Percentiles rank a stretch among this genome's conserved stretches.
Evolutionary conservation across 83 land plant species (phyloP).

Genomic region (Picea abies): DNA sequence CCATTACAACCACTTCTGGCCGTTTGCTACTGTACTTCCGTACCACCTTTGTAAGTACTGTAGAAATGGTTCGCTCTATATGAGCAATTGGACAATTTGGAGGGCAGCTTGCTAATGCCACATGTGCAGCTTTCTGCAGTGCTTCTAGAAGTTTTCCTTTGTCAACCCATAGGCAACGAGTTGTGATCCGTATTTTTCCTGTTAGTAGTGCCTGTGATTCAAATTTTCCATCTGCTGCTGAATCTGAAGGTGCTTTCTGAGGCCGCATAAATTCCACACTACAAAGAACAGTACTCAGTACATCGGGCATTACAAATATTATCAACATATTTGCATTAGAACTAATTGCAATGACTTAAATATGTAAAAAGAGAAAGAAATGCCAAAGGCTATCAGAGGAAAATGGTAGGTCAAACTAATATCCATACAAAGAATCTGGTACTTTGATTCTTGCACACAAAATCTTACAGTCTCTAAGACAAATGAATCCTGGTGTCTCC

Average conservation of each 20-base stretch:
- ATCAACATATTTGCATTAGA: not conserved
- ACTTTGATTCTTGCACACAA: not conserved
- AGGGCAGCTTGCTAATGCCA: slow-evolving; percentile 84
- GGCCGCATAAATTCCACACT: slow-evolving; percentile 83
- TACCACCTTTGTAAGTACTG: slow-evolving; percentile 82
- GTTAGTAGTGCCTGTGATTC: slow-evolving; percentile 40
- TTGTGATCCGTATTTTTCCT: slow-evolving; percentile 86
- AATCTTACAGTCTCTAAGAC: not conserved
- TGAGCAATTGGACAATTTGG: slow-evolving; percentile 68
- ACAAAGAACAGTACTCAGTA: slow-evolving; percentile 22
- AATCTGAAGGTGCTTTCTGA: slow-evolving; percentile 11
- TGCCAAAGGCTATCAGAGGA: not conserved
- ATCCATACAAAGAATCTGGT: not conserved
- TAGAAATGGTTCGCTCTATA: slow-evolving; percentile 81
- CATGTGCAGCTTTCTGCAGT: slow-evolving; percentile 85
- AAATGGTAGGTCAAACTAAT: not conserved
- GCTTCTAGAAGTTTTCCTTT: slow-evolving; percentile 88
- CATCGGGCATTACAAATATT: not conserved
- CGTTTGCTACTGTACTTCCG: slow-evolving; percentile 88
- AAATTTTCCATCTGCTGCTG: slow-evolving; percentile 17
- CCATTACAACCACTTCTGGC: slow-evolving; percentile 94
- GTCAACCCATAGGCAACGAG: slow-evolving; percentile 97
- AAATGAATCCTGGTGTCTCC: not conserved
- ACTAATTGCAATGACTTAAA: not conserved
- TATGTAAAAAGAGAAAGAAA: not conserved